A percentile compares a stretch with the other conserved stretches of the same genome.
Conservation (phyloP, 2,329 filamentous ascomycete species). For the Meredithiella fracta region DNA sequence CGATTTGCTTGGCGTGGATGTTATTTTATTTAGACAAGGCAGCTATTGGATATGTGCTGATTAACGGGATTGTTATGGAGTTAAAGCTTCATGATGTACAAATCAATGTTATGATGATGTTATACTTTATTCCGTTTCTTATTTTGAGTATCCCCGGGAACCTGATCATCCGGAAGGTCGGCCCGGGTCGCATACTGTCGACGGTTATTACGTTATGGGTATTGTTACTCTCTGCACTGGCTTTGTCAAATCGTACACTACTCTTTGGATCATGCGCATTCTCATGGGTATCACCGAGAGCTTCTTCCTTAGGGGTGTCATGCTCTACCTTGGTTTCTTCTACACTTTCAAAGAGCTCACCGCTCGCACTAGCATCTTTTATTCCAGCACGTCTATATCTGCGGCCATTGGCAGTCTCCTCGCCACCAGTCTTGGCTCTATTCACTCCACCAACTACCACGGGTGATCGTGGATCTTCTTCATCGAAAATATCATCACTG, state of each 20-base stretch:
- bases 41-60: conserved; percentile 17
- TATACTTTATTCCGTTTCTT: conserved; percentile 18
- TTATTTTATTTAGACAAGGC: conserved; percentile 20
- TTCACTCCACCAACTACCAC: conserved; percentile 22
- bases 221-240: conserved; percentile 16
- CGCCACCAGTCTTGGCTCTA: conserved; percentile 26
- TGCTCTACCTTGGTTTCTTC: conserved; percentile 19
- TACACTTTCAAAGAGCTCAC: conserved; percentile 17
- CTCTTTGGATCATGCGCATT: conserved; percentile 16
- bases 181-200: conserved; percentile 16
- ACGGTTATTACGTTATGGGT: conserved; percentile 16
- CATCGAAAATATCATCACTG: conserved; percentile 24
- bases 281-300: conserved; percentile 18
- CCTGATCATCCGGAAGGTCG: conserved; percentile 16
- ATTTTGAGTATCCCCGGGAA: conserved; percentile 18
- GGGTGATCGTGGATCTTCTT: conserved; percentile 32
- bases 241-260: conserved; percentile 16
- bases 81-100: conserved; percentile 42
- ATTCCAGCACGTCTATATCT: conserved; percentile 48
- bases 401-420: conserved; percentile 43
- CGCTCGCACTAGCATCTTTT: conserved; percentile 18
- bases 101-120: conserved; percentile 28
- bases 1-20: conserved; percentile 15
- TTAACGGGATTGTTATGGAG: conserved; percentile 43
- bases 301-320: conserved; percentile 17